A percentile compares a stretch with the other conserved stretches of the same genome.
Evolutionary conservation across 495 filamentous ascomycete genomes (phyloP).

Genomic region (Cercophora sp.): DNA sequence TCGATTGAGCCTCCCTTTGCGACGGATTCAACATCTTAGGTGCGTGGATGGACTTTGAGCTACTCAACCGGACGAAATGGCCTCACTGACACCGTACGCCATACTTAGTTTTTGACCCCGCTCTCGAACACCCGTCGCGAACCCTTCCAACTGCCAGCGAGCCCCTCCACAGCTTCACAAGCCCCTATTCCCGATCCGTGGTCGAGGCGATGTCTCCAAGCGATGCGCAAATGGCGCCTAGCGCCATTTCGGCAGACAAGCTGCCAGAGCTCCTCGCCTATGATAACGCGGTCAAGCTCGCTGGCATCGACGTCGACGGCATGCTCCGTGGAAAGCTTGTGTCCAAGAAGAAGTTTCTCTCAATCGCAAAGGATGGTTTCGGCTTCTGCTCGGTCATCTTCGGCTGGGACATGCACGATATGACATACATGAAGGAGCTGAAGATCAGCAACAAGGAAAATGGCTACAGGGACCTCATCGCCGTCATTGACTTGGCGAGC

Average conservation of each 20-base stretch:
- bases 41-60: too few relatives aligned
- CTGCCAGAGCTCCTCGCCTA: constrained; percentile 62
- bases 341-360: constrained; percentile 93
- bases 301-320: constrained; percentile 89
- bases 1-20: too few relatives aligned
- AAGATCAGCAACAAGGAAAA: constrained; percentile 89
- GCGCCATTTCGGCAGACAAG: constrained; percentile 51
- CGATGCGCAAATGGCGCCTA: background rate
- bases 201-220: constrained; percentile 17
- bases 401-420: constrained; percentile 98
- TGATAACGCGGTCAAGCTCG: constrained; percentile 87
- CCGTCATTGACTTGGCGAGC: constrained; percentile 72
- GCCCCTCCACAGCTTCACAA: too few relatives aligned
- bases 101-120: too few relatives aligned
- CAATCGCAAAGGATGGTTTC: constrained; percentile 76
- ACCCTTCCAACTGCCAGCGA: too few relatives aligned
- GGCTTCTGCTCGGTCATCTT: constrained; percentile 97
- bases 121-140: too few relatives aligned
- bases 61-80: too few relatives aligned
- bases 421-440: constrained; percentile 79
- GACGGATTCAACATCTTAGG: background rate
- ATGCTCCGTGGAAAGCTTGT: constrained; percentile 89
- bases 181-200: too few relatives aligned
- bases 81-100: too few relatives aligned
- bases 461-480: constrained; percentile 86